Conservation (phyloP, 305 asterid species). For the Lippia alba region DNA sequence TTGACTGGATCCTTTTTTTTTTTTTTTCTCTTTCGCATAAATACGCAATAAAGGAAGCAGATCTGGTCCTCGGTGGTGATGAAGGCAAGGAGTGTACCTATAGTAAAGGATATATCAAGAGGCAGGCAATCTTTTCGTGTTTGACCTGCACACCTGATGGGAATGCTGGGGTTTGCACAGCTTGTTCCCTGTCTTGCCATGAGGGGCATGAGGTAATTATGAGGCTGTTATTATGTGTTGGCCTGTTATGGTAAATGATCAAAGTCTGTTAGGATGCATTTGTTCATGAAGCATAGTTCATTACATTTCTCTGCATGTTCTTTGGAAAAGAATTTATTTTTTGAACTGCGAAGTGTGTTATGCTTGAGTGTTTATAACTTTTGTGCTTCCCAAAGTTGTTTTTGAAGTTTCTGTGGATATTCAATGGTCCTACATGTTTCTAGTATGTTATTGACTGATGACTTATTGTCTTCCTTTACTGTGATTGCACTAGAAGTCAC, state of each 20-base stretch:
- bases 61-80: constrained; percentile 96
- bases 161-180: constrained; percentile 86
- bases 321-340: constrained; percentile 12
- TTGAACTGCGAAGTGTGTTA: not conserved
- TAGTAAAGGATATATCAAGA: constrained; percentile 77
- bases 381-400: not conserved
- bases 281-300: not conserved
- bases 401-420: not conserved
- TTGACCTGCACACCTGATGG: constrained; percentile 89
- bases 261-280: constrained; percentile 2
- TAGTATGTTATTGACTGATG: not conserved
- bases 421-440: not conserved
- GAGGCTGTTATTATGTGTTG: not conserved
- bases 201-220: constrained; percentile 92
- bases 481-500: constrained; percentile 13
- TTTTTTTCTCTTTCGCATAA: not conserved
- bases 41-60: constrained; percentile 62
- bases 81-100: constrained; percentile 98
- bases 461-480: not conserved
- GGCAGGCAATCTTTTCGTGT: constrained; percentile 92
- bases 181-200: constrained; percentile 92
- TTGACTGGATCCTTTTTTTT: not conserved
- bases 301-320: not conserved
- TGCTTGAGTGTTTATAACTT: not conserved
- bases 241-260: not conserved